Evolutionary conservation across 2,329 filamentous ascomycete species (phyloP).

Genomic region (Colletotrichum chlorophyti): DNA sequence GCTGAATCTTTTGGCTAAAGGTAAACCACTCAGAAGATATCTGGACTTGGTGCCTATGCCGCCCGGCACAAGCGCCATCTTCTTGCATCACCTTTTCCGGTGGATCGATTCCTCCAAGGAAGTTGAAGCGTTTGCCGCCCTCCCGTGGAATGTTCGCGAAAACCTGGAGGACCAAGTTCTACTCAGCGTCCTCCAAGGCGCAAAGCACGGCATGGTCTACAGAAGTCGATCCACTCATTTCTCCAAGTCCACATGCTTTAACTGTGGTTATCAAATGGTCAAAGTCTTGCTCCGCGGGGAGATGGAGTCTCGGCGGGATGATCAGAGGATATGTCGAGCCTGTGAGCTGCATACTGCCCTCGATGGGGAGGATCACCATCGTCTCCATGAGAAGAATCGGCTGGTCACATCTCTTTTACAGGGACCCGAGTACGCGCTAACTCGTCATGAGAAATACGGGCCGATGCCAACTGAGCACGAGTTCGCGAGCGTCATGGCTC

Average conservation of each 20-base stretch:
- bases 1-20: constrained; percentile 3
- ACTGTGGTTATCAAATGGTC: background rate
- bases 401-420: background rate
- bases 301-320: background rate
- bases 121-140: background rate
- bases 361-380: constrained; percentile 1
- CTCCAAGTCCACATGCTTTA: background rate
- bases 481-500: background rate
- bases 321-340: constrained; percentile 3
- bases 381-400: background rate
- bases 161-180: constrained; percentile 19
- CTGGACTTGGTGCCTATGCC: constrained; percentile 22
- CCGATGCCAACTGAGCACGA: background rate
- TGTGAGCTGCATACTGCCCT: background rate
- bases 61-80: constrained; percentile 4
- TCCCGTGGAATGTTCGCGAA: background rate
- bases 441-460: background rate
- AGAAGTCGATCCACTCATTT: background rate
- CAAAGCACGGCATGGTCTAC: background rate
- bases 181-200: constrained; percentile 3
- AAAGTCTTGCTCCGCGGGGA: background rate
- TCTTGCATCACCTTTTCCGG: constrained; percentile 10
- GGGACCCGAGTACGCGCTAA: background rate
- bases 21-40: constrained; percentile 8
- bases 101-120: constrained; percentile 1